Evolutionary conservation across 768 basidiomycete species (phyloP), one percentile per base, ranked within the genome.

Genomic region (Gymnopilus dilepis): DNA sequence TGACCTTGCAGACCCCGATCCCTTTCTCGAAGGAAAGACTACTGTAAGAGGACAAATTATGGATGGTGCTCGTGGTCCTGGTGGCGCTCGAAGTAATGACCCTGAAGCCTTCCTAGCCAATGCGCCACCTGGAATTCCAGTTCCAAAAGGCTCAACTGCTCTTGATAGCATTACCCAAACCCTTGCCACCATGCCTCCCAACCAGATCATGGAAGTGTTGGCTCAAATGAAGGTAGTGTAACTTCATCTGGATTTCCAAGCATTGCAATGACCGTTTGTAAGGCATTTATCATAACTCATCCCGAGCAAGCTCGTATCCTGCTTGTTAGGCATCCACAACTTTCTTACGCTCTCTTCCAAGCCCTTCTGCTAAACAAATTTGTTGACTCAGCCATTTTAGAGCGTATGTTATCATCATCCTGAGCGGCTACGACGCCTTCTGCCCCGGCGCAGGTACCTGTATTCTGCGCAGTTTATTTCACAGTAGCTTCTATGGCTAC

Each of bases 281-380:
- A 99, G 97, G 92, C 92, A 2, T 95, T 97, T 71, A 90, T 98
- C 31, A 89, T 93, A 45, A 93, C 89, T 0, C 90, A 94, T 62
- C 95, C 96, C 7, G 95, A 97, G 52, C 91, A 95, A 76, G 96
- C 97, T 33, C 83, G 89, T 56, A 78, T 83, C 1, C 78, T 99
- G 38, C 83, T 99, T 43, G 78, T 86, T 24, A 82, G 87, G 13
- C 90, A 98, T 68, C 97, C 97, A 17, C 97, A 99, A 76, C 84
- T 97, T 4, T 91, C 95, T 1, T 99, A 98, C 73, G 97, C 97
- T 4, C 82, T 99, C 13, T 97, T 99, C 80, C 96, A 98, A 76
- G 91, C 94, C 0, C 84, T 99, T 64, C 78, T 99, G 7, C 77
- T 97, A 48, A 94, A 96, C 83, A 93, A 95, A 69, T 93, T 99